Evolutionary conservation across 441 rosid species (phyloP), one percentile per base, ranked within the genome.

Genomic region (Populus hybrid): DNA sequence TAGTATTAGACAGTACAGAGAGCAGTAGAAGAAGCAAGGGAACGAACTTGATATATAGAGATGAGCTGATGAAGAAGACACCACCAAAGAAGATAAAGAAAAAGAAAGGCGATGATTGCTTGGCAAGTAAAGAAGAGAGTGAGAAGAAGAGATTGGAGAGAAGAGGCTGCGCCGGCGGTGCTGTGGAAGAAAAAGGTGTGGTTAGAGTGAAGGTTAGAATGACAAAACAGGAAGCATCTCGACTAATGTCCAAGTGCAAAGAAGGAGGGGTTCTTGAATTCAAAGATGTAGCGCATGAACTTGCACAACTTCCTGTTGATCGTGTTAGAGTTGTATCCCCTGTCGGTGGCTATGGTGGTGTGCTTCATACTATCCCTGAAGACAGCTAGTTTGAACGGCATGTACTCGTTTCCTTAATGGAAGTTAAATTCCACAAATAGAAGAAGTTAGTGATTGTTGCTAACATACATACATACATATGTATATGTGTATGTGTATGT

Each of bases 171-270:
- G 75, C 2, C 16, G 59, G 6, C 7, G 0, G 40, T 3, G 65
- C 50, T 70, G 65, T 1, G 1, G 79, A 30, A 12, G 69, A 32
- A 18, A 76, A 75, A 14, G 40, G 74, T n/a, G 75, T 66, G 71
- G 69, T 78, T 16, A 79, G 89, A 73, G 83, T 88, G 26, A 86
- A 84, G 82, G 83, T 88, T 64, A 80, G 34, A 86, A 86, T 88
- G 91, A 85, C 88, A 30, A 84, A 79, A 69, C 30, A 53, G 72
- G 86, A 84, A 67, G 89, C 91, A 0, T 76, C 76, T 50, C 80
- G 87, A 11, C 61, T 87, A 38, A 50, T 88, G 46, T 66, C 84
- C 0, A 88, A 84, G 64, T 83, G 90, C 66, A 74, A 75, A 1
- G 89, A 76, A 1, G 89, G 87, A 67, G 86, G 89, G 23, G 64